Conservation (phyloP, 345 rosid species). For the Boechera divaricarpa region DNA sequence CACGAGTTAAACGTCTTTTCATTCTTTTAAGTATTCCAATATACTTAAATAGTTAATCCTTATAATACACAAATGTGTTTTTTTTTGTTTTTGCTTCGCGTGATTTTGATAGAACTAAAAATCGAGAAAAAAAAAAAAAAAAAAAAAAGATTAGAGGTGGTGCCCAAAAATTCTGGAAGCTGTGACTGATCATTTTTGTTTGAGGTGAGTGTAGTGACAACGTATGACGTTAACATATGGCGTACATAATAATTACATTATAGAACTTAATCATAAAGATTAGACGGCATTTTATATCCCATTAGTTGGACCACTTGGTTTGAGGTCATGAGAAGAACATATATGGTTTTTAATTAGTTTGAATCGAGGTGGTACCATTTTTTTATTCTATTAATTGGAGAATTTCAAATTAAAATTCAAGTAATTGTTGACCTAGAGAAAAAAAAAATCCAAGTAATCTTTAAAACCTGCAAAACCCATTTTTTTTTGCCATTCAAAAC, state of each 20-base stretch:
- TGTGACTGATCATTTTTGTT: constrained; percentile 29
- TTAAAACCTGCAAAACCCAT: no score
- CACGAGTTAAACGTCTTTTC: constrained; percentile 27
- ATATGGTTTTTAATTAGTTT: background rate
- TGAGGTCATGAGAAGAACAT: background rate
- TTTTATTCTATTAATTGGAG: no score
- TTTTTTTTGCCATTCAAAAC: no score
- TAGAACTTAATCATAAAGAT: constrained; percentile 9
- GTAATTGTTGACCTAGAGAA: no score
- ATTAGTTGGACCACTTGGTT: constrained; percentile 25
- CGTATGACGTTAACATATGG: constrained; percentile 41
- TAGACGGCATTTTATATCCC: constrained; percentile 32
- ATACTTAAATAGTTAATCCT: no score
- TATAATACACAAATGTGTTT: no score
- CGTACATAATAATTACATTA: constrained; percentile 18
- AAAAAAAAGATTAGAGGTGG: background rate
- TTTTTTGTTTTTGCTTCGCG: no score
- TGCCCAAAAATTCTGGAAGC: constrained; percentile 28
- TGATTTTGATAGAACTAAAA: background rate
- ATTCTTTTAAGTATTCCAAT: background rate
- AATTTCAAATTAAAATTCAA: no score
- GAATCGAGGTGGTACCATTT: background rate
- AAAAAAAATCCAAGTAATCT: no score
- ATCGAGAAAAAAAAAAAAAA: background rate
- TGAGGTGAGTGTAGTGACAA: constrained; percentile 39